Base-by-base conservation (phyloP, 495 filamentous ascomycete species). In the Bathelium albidoporum region DNA sequence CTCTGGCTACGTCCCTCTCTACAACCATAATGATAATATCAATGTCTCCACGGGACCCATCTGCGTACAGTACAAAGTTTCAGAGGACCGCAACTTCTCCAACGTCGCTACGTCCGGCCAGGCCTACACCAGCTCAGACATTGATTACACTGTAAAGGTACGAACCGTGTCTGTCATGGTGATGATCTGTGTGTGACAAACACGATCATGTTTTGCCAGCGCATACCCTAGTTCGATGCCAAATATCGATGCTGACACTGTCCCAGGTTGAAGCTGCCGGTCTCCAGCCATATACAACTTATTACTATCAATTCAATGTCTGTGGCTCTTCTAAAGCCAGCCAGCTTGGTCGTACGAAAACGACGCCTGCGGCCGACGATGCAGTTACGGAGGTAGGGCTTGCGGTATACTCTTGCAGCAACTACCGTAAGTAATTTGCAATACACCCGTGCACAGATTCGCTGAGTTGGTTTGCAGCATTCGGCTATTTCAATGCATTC, bases 131-230 rank as follows among this genome's bases (percentile, higher is more conserved):
- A 84, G 76, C 44, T 84, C 80, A 0, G 86, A 89, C 72, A 79
- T 89, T 31, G 86, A 89, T 66, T 89, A 83, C 66, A 89, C 86
- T 18, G 76, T 88, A 34, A 88, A 89, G 77, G 82, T 81, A 69
- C 28, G 44, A 16, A n/a, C 45, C 20, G 49, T 3, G 22, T 59
- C 32, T 24, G n/a, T 11, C n/a, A 24, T n/a, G n/a, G n/a, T n/a
- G n/a, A n/a, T n/a, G n/a, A n/a, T n/a, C n/a, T n/a, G n/a, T n/a
- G n/a, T n/a, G n/a, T n/a, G n/a, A n/a, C n/a, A n/a, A n/a, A n/a
- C n/a, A n/a, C n/a, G n/a, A n/a, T n/a, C n/a, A n/a, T n/a, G n/a
- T n/a, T 29, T 10, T 29, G 4, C 5, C 1, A 9, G 12, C 24
- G 22, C 0, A 26, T 1, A 29, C 24, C 5, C 4, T 5, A 28